Evolutionary conservation across 257 asterid species (phyloP), one percentile per base, ranked within the genome.

Genomic region (Primulina tabacum): DNA sequence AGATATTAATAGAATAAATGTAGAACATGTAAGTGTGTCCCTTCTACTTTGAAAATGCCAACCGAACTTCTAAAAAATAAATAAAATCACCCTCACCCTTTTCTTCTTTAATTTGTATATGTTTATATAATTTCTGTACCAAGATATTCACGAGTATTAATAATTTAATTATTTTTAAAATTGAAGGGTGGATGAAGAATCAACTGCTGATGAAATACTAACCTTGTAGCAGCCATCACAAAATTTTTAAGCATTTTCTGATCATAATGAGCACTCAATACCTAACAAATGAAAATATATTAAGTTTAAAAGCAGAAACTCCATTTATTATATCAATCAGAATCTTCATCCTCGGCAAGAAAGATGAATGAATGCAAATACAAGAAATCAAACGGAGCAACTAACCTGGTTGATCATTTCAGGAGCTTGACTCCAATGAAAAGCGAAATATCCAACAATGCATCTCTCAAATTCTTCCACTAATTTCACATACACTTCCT

Each of bases 191-290:
- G 0, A 33, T 43, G 21, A 14, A 38, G 62, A 57, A 34, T 73
- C 17, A 32, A 32, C 34, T 32, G 34, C 34, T 32, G 5, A 30
- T 30, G 17, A 32, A 16, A 0, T 0, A 40, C 64, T 82, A 71
- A 92, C 98, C 98, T 90, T 32, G 98, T 93, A 62, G 94, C 98
- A 29, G 97, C 92, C 87, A 93, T 78, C 21, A 93, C 94, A 2
- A 90, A 60, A n/a, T 81, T 80, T 89, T 89, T 90, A 35, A 93
- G 81, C 82, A 64, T 89, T 67, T 82, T 90, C 78, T 77, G 87
- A 58, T 87, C 94, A 34, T 90, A 82, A 78, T 90, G 80, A 71
- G 87, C 95, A 68, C 82, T 90, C 17, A 90, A 70, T 21, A 85
- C 88, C 98, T 93, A 77, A 80, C 80, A 67, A 33, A 12, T 1